A percentile compares a stretch with the other conserved stretches of the same genome.
Evolutionary conservation across 495 filamentous ascomycete species (phyloP).

Genomic region (Neurospora sp.): DNA sequence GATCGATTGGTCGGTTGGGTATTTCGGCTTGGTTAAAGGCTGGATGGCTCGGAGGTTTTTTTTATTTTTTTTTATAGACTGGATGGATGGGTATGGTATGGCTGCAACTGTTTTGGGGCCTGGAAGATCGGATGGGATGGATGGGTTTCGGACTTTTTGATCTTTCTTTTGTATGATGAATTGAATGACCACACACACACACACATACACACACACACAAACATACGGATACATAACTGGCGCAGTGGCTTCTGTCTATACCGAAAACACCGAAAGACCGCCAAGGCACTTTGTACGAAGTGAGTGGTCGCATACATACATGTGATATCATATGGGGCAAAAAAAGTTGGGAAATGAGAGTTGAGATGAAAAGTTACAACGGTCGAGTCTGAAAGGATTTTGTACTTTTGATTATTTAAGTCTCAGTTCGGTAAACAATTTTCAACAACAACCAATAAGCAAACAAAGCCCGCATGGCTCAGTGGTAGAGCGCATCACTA

Average conservation of each 20-base stretch:
- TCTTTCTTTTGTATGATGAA: background rate
- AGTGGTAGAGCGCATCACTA: background rate
- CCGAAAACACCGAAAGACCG: too few species aligned
- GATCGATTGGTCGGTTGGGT: background rate
- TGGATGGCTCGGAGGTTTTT: background rate
- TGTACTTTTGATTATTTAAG: too few species aligned
- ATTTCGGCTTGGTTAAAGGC: background rate
- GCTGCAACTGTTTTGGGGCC: background rate
- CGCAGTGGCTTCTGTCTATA: background rate
- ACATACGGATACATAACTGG: background rate
- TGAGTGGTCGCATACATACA: too few species aligned
- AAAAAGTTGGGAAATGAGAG: too few species aligned
- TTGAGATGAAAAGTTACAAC: too few species aligned
- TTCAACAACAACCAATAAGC: too few species aligned
- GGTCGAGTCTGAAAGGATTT: too few species aligned
- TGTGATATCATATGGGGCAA: too few species aligned
- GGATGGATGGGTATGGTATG: background rate
- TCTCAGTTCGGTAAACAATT: too few species aligned
- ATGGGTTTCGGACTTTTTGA: background rate
- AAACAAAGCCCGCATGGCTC: background rate
- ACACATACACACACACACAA: background rate
- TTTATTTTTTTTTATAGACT: background rate
- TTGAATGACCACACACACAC: background rate
- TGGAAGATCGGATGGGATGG: background rate
- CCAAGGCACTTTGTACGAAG: too few species aligned